Evolutionary conservation across 163 green algal genomes (phyloP).

Genomic region (Chlorella variabilis): DNA sequence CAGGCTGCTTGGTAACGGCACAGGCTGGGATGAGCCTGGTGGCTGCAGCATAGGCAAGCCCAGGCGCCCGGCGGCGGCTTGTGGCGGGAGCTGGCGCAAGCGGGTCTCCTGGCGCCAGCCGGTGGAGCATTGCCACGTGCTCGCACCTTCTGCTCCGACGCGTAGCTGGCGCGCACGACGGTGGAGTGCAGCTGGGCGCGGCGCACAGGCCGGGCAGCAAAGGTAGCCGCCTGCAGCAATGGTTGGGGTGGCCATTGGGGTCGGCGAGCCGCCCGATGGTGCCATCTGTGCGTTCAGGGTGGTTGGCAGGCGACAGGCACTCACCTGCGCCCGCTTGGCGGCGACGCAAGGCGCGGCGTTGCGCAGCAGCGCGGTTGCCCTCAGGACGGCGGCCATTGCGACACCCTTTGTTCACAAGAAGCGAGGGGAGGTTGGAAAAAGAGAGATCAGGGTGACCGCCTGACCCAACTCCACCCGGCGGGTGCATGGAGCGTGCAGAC

Average conservation of each 20-base stretch:
- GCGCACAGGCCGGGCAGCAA: constrained; percentile 16
- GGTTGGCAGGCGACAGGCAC: not conserved
- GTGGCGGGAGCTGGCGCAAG: not conserved
- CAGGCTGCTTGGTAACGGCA: no score
- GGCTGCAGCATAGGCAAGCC: no score
- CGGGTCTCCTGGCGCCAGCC: not conserved
- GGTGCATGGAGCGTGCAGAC: no score
- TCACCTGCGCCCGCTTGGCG: not conserved
- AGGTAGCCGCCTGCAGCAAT: not conserved
- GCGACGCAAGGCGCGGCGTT: not conserved
- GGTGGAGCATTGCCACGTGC: not conserved
- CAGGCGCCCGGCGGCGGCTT: no score
- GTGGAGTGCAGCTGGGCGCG: constrained; percentile 7
- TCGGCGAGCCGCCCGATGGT: no score
- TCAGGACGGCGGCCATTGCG: constrained; percentile 1
- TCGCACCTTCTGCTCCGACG: constrained; percentile 18
- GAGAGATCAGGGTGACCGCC: no score
- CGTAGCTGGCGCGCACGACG: constrained; percentile 32
- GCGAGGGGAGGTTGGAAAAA: not conserved
- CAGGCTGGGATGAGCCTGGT: no score
- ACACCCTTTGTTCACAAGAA: not conserved
- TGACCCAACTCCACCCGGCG: no score
- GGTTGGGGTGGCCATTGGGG: not conserved
- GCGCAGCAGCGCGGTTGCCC: constrained; percentile 2
- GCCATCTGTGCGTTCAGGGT: no score